Percentiles rank a stretch among this genome's conserved stretches.
phyloP scores from a whole-genome alignment of 2,329 filamentous ascomycete genomes.

The Clonostachys solani region DNA sequence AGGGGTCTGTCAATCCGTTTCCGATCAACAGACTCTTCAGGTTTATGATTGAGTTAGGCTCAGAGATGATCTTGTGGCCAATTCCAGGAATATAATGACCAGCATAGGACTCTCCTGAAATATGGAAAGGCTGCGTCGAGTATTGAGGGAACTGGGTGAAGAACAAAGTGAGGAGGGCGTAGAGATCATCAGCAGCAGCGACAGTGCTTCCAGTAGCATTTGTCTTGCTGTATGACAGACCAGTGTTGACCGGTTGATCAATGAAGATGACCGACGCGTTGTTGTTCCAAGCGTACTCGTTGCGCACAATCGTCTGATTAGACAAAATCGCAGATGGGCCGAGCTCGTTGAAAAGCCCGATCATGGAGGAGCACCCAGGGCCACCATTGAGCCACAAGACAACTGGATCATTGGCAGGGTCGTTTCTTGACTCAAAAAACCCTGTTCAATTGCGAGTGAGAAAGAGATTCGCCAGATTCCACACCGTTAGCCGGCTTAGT shows the following conservation, averaged over 20 bases:
- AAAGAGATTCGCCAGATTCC: neutral
- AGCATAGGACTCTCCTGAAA: conserved; percentile 91
- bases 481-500: neutral
- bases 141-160: conserved; percentile 99
- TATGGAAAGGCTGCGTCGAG: conserved; percentile 92
- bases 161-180: conserved; percentile 94
- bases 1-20: conserved; percentile 90
- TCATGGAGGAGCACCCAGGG: conserved; percentile 93
- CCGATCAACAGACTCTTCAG: conserved; percentile 92
- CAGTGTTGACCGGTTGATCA: conserved; percentile 97
- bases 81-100: conserved; percentile 96
- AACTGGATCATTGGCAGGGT: conserved; percentile 94
- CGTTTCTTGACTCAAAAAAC: conserved; percentile 99
- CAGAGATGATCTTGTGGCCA: conserved; percentile 71
- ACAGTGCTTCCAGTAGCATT: conserved; percentile 48
- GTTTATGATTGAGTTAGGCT: conserved; percentile 97
- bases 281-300: conserved; percentile 90
- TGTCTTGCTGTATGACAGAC: conserved; percentile 96
- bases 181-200: conserved; percentile 87
- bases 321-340: conserved; percentile 86
- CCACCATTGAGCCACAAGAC: conserved; percentile 94
- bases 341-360: conserved; percentile 95
- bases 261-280: conserved; percentile 99
- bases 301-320: conserved; percentile 78
- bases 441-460: conserved; percentile 44